Conservation (phyloP, 768 basidiomycete species). For the Pulveroboletus ravenelii region DNA sequence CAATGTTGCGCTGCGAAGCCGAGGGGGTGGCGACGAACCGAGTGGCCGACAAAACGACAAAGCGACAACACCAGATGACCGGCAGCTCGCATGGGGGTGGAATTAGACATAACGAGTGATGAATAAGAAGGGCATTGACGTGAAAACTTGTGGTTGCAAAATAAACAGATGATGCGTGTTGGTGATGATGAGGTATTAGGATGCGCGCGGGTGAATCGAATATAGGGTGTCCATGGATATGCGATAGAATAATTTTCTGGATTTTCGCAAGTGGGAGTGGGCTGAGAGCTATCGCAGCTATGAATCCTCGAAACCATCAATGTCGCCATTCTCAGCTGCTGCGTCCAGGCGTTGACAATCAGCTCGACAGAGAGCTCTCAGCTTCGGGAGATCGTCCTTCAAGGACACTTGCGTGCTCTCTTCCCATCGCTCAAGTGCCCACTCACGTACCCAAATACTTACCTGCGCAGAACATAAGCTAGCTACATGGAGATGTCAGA, state of each 20-base stretch:
- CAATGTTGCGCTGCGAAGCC: slow-evolving; percentile 14
- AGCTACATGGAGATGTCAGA: background rate
- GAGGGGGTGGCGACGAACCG: background rate
- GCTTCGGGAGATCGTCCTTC: slow-evolving; percentile 44
- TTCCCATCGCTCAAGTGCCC: slow-evolving; percentile 76
- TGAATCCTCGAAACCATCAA: slow-evolving; percentile 13
- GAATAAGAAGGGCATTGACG: slow-evolving; percentile 14
- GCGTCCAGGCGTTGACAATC: slow-evolving; percentile 17
- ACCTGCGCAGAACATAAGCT: slow-evolving; percentile 43
- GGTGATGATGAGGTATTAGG: slow-evolving; percentile 19
- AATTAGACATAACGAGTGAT: slow-evolving; percentile 22
- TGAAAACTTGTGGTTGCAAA: slow-evolving; percentile 24
- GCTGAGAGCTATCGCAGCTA: slow-evolving; percentile 4
- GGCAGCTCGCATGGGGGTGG: slow-evolving; percentile 4
- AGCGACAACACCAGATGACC: slow-evolving; percentile 2
- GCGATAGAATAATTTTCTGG: slow-evolving; percentile 22
- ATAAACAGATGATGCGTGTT: slow-evolving; percentile 26
- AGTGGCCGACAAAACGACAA: slow-evolving; percentile 22
- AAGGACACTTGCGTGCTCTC: slow-evolving; percentile 59
- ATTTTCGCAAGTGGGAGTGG: slow-evolving; percentile 4
- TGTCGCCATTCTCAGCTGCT: slow-evolving; percentile 4
- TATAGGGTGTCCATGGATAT: slow-evolving; percentile 28
- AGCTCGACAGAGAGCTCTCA: slow-evolving; percentile 20
- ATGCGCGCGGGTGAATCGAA: slow-evolving; percentile 16
- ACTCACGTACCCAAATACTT: slow-evolving; percentile 76